These are phyloP conservation scores for Cotoneaster glaucophyllus DNA, from an alignment of 306 rosid species.

Conservation along the genomic window DNA sequence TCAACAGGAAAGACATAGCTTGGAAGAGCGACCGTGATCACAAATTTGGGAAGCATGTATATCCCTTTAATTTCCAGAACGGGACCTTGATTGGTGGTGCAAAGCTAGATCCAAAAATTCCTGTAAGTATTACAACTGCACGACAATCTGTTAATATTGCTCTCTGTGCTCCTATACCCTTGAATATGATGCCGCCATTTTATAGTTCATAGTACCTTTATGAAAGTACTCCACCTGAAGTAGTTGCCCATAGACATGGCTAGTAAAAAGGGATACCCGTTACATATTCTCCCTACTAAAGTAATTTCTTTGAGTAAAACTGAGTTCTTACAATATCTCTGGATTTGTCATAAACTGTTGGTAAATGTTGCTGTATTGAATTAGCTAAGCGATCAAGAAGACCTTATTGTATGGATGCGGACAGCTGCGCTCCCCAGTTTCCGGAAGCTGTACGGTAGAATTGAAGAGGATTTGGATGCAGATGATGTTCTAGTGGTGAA, in stretches of 20 bases:
- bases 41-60: slow-evolving; percentile 81
- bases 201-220: background rate
- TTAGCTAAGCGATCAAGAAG: slow-evolving; percentile 94
- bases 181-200: slow-evolving; percentile 1
- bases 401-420: slow-evolving; percentile 97
- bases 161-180: background rate
- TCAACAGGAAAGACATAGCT: slow-evolving; percentile 79
- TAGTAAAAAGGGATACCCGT: background rate
- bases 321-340: slow-evolving; percentile 21
- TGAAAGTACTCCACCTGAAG: background rate
- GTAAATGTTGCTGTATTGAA: slow-evolving; percentile 10
- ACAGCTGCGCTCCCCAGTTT: slow-evolving; percentile 96
- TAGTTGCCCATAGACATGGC: background rate
- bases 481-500: slow-evolving; percentile 68
- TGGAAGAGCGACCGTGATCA: slow-evolving; percentile 93
- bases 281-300: background rate
- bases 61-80: slow-evolving; percentile 91
- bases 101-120: slow-evolving; percentile 58
- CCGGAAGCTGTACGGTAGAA: slow-evolving; percentile 86
- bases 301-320: slow-evolving; percentile 3
- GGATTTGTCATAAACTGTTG: slow-evolving; percentile 12
- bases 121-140: slow-evolving; percentile 53
- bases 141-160: background rate
- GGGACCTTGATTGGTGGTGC: slow-evolving; percentile 87
- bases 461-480: slow-evolving; percentile 81